Conservation (phyloP, 2,329 filamentous ascomycete species). For the Leptographium galeiforme region DNA sequence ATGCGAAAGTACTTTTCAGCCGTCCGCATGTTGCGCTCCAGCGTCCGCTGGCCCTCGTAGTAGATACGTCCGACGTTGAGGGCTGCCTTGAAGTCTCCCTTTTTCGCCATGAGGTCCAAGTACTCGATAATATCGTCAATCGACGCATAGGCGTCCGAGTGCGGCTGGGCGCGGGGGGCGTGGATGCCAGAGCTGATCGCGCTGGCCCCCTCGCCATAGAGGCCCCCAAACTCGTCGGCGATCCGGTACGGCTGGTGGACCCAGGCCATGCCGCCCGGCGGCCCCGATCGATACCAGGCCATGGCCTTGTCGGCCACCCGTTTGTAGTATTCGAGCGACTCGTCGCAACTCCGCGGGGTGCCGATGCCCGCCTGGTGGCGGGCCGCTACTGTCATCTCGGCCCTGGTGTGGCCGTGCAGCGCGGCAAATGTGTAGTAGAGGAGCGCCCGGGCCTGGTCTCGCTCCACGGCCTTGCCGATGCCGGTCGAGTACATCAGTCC, state of each 20-base stretch:
- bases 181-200: conserved; percentile 76
- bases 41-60: conserved; percentile 69
- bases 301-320: conserved; percentile 88
- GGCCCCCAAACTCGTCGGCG: conserved; percentile 79
- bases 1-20: conserved; percentile 72
- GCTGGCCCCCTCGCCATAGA: conserved; percentile 92
- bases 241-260: conserved; percentile 69
- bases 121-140: conserved; percentile 94
- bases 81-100: conserved; percentile 77
- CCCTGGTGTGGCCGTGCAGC: conserved; percentile 64
- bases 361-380: conserved; percentile 77
- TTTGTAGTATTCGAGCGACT: conserved; percentile 80
- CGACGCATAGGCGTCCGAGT: conserved; percentile 70
- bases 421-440: conserved; percentile 93
- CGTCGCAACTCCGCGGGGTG: conserved; percentile 72
- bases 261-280: conserved; percentile 73
- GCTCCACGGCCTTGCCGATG: conserved; percentile 64
- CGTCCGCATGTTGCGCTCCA: conserved; percentile 58
- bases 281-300: conserved; percentile 73
- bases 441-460: conserved; percentile 81
- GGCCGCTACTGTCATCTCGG: conserved; percentile 88
- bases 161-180: conserved; percentile 57
- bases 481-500: conserved; percentile 94
- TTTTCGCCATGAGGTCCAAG: conserved; percentile 76
- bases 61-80: conserved; percentile 76